These are phyloP conservation scores for Trichoderma asperellum DNA, from an alignment of 2,329 filamentous ascomycete species.

Conservation along the genomic window DNA sequence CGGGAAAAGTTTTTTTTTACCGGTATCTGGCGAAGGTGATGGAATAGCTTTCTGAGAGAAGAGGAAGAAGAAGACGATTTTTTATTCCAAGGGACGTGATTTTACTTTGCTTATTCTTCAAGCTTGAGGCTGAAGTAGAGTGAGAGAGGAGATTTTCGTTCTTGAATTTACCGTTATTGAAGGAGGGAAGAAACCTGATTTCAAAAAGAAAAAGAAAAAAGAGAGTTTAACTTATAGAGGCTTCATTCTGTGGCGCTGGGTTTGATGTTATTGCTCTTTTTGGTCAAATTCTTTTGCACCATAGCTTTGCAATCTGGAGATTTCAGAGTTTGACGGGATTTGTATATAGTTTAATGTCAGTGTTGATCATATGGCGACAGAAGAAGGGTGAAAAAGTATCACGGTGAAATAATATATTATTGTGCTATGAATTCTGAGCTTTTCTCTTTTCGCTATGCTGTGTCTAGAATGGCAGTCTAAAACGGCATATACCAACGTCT, in stretches of 20 bases:
- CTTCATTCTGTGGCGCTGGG: conserved; percentile 8
- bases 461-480: too few species aligned
- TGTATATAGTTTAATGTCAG: conserved; percentile 13
- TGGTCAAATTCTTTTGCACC: neutral
- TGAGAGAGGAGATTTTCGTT: neutral
- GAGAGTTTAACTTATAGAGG: conserved; percentile 9
- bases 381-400: neutral
- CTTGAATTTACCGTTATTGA: neutral
- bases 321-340: neutral
- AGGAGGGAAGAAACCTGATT: neutral
- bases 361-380: conserved; percentile 7
- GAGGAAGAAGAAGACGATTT: neutral
- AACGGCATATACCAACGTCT: too few species aligned
- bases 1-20: neutral
- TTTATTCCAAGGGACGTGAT: neutral
- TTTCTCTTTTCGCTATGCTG: neutral
- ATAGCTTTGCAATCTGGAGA: neutral
- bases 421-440: neutral
- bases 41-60: conserved; percentile 2
- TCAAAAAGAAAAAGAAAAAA: neutral
- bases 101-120: neutral
- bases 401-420: conserved; percentile 9
- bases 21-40: conserved; percentile 1
- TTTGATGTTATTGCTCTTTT: conserved; percentile 17
- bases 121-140: neutral